A percentile compares a stretch with the other conserved stretches of the same genome.
Conservation (phyloP, 1,284 basidiomycete species). For the Vanrija sp. region DNA sequence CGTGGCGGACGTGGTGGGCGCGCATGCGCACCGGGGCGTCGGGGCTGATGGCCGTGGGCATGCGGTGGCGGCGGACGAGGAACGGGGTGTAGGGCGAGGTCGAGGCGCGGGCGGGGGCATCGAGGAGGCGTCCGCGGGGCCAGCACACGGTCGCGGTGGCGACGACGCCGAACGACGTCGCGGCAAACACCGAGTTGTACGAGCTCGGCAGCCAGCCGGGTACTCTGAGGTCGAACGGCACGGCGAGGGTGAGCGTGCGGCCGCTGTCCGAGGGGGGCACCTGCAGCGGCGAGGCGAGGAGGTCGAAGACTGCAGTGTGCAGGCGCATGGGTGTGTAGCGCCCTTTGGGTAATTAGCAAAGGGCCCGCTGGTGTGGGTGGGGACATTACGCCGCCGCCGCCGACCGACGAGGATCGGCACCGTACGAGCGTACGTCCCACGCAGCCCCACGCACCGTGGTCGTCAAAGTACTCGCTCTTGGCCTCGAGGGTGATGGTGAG, state of each 20-base stretch:
- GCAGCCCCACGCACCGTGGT: slow-evolving; percentile 28
- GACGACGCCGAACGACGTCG: slow-evolving; percentile 32
- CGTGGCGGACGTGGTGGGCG: slow-evolving; percentile 16
- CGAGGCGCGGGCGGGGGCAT: not conserved
- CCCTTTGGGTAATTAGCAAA: slow-evolving; percentile 21
- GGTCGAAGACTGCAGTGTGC: no score
- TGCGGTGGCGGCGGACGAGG: slow-evolving; percentile 33
- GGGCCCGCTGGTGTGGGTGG: no score
- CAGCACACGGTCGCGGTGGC: slow-evolving; percentile 31
- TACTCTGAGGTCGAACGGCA: slow-evolving; percentile 43
- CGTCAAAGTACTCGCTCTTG: slow-evolving; percentile 43
- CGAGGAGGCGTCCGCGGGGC: slow-evolving; percentile 2
- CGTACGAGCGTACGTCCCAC: not conserved
- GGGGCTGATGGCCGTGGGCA: slow-evolving; percentile 18
- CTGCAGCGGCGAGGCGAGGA: slow-evolving; percentile 12
- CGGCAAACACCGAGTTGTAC: slow-evolving; percentile 24
- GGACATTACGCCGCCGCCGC: no score
- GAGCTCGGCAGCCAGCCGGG: slow-evolving; percentile 47
- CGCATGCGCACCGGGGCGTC: slow-evolving; percentile 13
- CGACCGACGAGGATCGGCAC: not conserved
- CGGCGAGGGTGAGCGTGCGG: slow-evolving; percentile 22
- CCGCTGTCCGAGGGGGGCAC: slow-evolving; percentile 8
- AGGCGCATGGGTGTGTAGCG: slow-evolving; percentile 43
- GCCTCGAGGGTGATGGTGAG: slow-evolving; percentile 39
- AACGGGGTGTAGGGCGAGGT: slow-evolving; percentile 21